Conservation (phyloP, 2,329 filamentous ascomycete species). For the Byssochlamys sp. region DNA sequence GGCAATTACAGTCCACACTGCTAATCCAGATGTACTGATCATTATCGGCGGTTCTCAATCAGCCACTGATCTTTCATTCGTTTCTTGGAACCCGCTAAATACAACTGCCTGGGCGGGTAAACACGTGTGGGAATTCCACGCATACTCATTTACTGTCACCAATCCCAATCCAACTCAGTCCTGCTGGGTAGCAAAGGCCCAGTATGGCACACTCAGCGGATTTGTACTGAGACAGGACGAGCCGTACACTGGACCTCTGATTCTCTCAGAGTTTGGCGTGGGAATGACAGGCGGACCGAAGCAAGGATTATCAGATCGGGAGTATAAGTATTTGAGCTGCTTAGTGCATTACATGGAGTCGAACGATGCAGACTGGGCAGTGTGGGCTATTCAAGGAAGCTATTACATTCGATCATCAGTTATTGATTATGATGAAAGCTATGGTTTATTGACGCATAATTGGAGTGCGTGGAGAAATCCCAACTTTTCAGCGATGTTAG, state of each 20-base stretch:
- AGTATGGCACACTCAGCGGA: conserved; percentile 42
- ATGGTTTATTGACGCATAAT: conserved; percentile 40
- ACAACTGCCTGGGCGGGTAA: conserved; percentile 41
- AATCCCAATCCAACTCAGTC: conserved; percentile 28
- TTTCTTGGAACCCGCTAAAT: conserved; percentile 36
- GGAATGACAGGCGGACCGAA: conserved; percentile 23
- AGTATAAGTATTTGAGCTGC: conserved; percentile 44
- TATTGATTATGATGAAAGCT: conserved; percentile 46
- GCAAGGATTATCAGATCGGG: conserved; percentile 37
- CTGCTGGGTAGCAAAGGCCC: conserved; percentile 35
- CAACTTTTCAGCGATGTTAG: conserved; percentile 23
- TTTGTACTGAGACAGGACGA: conserved; percentile 44
- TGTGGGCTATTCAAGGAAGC: conserved; percentile 51
- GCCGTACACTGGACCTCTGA: conserved; percentile 45
- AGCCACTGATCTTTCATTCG: conserved; percentile 43
- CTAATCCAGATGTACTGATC: conserved; percentile 45
- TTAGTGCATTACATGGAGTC: conserved; percentile 43
- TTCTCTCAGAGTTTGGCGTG: conserved; percentile 52
- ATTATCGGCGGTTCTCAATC: conserved; percentile 47
- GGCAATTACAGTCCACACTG: conserved; percentile 41
- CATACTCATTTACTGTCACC: conserved; percentile 44
- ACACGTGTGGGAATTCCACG: conserved; percentile 53
- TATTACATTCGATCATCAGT: conserved; percentile 48
- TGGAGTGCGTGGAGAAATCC: conserved; percentile 36
- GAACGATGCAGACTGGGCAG: conserved; percentile 52